phyloP scores from a whole-genome alignment of 2,329 filamentous ascomycete species.

The Apiospora aurea region DNA sequence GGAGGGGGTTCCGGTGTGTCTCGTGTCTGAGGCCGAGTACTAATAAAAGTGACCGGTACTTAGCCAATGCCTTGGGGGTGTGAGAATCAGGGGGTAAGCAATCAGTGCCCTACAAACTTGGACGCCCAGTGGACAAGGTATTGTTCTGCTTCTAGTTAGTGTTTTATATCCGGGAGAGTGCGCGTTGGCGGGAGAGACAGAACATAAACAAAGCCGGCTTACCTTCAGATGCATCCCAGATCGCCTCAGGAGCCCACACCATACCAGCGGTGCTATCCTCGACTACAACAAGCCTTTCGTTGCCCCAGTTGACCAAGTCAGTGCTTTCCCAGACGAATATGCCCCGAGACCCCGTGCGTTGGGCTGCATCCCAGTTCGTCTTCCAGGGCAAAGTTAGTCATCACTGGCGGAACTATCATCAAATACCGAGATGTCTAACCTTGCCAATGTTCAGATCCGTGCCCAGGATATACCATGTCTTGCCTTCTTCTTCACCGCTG shows the following conservation, averaged over 20 bases:
- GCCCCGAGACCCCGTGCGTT: conserved; percentile 57
- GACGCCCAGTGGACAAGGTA: conserved; percentile 57
- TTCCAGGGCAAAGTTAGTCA: conserved; percentile 32
- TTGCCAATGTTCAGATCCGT: conserved; percentile 61
- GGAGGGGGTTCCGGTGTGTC: conserved; percentile 55
- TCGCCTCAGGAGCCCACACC: conserved; percentile 65
- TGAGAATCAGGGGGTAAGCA: neutral
- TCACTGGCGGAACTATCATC: conserved; percentile 18
- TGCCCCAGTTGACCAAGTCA: conserved; percentile 57
- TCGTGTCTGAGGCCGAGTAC: conserved; percentile 54
- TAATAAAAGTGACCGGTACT: conserved; percentile 37
- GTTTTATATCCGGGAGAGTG: no score
- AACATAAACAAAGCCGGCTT: conserved; percentile 21
- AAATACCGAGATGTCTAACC: conserved; percentile 33
- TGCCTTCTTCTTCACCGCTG: conserved; percentile 52
- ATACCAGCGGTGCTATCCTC: conserved; percentile 62
- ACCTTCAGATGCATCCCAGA: conserved; percentile 57
- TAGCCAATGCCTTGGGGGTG: neutral
- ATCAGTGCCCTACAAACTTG: conserved; percentile 47
- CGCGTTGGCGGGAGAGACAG: neutral
- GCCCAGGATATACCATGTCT: conserved; percentile 63
- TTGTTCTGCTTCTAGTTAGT: conserved; percentile 40
- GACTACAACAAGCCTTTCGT: conserved; percentile 56
- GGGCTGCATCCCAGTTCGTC: conserved; percentile 60
- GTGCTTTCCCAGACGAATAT: conserved; percentile 64